Percentiles rank a stretch among this genome's conserved stretches.
These are phyloP conservation scores for Nemania serpens DNA, from an alignment of 2,329 filamentous ascomycete species.

Conservation along the genomic window DNA sequence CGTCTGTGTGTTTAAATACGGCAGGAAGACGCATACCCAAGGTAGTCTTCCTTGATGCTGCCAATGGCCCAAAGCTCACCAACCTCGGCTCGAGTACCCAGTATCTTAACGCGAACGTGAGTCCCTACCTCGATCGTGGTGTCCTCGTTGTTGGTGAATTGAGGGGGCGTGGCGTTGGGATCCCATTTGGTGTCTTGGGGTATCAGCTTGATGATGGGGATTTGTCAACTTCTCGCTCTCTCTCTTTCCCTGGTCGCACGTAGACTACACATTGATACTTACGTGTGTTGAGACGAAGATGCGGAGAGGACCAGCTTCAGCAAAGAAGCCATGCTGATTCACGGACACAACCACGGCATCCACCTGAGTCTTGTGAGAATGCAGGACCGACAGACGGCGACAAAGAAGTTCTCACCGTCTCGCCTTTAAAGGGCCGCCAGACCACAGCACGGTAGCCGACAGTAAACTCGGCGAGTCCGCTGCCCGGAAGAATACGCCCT, in stretches of 20 bases:
- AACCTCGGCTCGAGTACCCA: slow-evolving; percentile 91
- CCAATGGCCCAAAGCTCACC: slow-evolving; percentile 96
- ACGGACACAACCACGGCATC: slow-evolving; percentile 93
- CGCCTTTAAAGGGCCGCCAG: slow-evolving; percentile 96
- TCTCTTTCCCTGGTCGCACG: slow-evolving; percentile 9
- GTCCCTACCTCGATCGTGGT: slow-evolving; percentile 92
- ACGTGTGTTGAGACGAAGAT: slow-evolving; percentile 85
- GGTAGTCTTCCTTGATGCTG: slow-evolving; percentile 87
- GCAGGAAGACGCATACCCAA: slow-evolving; percentile 55
- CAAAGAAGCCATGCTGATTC: slow-evolving; percentile 90
- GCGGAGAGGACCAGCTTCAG: slow-evolving; percentile 76
- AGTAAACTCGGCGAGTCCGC: slow-evolving; percentile 90
- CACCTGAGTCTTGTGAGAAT: slow-evolving; percentile 61
- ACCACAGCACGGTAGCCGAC: slow-evolving; percentile 95
- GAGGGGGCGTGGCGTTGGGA: slow-evolving; percentile 92
- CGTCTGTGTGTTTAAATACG: neutral
- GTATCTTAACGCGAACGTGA: slow-evolving; percentile 90
- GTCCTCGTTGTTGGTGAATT: slow-evolving; percentile 94
- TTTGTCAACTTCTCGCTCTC: slow-evolving; percentile 35
- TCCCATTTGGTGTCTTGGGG: slow-evolving; percentile 92
- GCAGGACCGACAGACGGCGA: slow-evolving; percentile 22
- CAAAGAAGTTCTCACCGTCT: slow-evolving; percentile 72
- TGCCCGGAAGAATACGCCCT: slow-evolving; percentile 88
- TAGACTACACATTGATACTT: slow-evolving; percentile 38
- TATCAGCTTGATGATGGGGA: slow-evolving; percentile 68